Evolutionary conservation across 495 filamentous ascomycete species (phyloP), one percentile per base, ranked within the genome.

Genomic region (Pseudoneurospora amorphoporcata): DNA sequence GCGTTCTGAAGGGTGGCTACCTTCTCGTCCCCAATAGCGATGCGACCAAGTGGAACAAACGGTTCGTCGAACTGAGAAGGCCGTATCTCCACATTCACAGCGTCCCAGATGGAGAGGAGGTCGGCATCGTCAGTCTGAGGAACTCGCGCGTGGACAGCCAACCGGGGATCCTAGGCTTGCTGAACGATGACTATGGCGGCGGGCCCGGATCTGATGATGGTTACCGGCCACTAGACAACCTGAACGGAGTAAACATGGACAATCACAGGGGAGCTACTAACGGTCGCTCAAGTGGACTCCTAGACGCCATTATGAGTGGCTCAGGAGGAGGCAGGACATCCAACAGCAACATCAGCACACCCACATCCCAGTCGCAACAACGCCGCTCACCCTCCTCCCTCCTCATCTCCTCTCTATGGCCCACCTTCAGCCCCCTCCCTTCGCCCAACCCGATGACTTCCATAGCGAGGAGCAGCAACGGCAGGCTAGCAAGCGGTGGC

Each of bases 41-140:
- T 68, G 90, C 90, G 37, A 90, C 90, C 37, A 87, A 89, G 72
- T 99, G 95, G 95, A 84, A 92, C 6, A 92, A 94, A 73, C 92
- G 95, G 53, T 97, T 94, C 77, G 93, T 97, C 68, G 96, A 99
- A 77, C 88, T 99, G 39, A 90, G 95, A 35, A 88, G 91, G 47
- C 96, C 96, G 7, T 99, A 98, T 77, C 84, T 99, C 72, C 94
- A 98, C 77, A 87, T 98, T 53, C 90, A 98, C 81, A 89, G 87
- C 38, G 89, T 91, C 2, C 89, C 89, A 3, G 91, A 94, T 17
- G 94, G 94, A 17, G 95, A 98, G 76, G 95, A 98, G 79, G 87
- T 97, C 69, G 91, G 90, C 61, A 90, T 94, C 23, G 93, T 98
- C 75, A 94, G 93, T 76, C 86, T 99, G 45, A 86, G 90, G 61